A percentile compares a stretch with the other conserved stretches of the same genome.
Conservation (phyloP, 176 grass and related monocot genomes). For the Juncus effusus region DNA sequence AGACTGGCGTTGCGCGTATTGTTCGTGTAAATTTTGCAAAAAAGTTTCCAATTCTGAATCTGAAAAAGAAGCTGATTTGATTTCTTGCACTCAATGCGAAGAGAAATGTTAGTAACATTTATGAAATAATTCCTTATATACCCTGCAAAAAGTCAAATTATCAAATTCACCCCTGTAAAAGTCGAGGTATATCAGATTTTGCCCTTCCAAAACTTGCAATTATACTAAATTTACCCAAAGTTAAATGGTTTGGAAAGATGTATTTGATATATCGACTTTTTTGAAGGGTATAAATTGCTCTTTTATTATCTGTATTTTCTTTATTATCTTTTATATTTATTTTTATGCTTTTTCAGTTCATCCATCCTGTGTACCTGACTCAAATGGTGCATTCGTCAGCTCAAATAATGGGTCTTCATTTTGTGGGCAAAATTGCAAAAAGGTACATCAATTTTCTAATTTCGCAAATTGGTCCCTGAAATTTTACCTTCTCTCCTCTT, state of each 20-base stretch:
- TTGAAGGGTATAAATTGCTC: too few relatives aligned
- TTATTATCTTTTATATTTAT: constrained; percentile 4
- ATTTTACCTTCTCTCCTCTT: neutral
- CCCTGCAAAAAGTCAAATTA: neutral
- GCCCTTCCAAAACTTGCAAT: too few relatives aligned
- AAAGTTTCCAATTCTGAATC: constrained; percentile 37
- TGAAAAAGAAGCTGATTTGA: constrained; percentile 40
- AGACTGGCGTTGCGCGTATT: constrained; percentile 82
- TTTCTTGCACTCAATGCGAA: constrained; percentile 64
- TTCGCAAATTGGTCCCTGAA: constrained; percentile 6
- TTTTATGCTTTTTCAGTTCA: constrained; percentile 49
- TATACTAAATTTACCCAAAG: too few relatives aligned
- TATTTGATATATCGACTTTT: too few relatives aligned
- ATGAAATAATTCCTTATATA: constrained; percentile 17
- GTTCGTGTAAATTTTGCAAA: constrained; percentile 85
- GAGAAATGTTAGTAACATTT: constrained; percentile 56
- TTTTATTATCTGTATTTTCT: neutral
- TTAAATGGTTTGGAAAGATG: too few relatives aligned
- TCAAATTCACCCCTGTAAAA: too few relatives aligned
- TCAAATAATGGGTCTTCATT: constrained; percentile 40
- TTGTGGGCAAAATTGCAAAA: constrained; percentile 76
- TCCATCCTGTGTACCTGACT: constrained; percentile 50
- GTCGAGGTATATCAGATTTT: too few relatives aligned
- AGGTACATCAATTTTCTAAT: constrained; percentile 39
- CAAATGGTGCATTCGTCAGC: constrained; percentile 26